phyloP scores from a whole-genome alignment of 1,284 basidiomycete species.

The Moesziomyces sp. region DNA sequence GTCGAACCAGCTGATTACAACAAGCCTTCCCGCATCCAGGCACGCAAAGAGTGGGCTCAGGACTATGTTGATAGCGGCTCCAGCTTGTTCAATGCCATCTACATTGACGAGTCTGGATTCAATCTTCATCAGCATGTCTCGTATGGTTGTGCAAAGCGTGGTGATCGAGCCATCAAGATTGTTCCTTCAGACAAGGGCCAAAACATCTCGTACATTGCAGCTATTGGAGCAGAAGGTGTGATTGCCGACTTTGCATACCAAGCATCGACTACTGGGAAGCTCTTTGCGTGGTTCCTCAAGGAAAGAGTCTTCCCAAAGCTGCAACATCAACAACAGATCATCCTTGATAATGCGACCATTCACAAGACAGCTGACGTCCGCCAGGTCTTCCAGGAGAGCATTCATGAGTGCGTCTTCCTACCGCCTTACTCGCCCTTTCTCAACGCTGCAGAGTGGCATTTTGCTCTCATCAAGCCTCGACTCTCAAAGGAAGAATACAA shows the following conservation, averaged over 20 bases:
- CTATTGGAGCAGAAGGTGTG: constrained; percentile 5
- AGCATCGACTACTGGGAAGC: background rate
- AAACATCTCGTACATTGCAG: constrained; percentile 7
- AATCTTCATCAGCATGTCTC: constrained; percentile 5
- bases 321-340: background rate
- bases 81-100: constrained; percentile 2
- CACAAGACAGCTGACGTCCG: constrained; percentile 2
- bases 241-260: constrained; percentile 8
- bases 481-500: constrained; percentile 10
- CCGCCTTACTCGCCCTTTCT: constrained; percentile 10
- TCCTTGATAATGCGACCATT: constrained; percentile 11
- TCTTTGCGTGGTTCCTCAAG: constrained; percentile 6
- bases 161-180: background rate
- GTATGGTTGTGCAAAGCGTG: background rate
- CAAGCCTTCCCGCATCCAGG: background rate
- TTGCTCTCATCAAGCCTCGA: constrained; percentile 10
- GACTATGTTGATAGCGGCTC: constrained; percentile 1
- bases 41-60: constrained; percentile 1
- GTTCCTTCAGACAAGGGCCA: background rate
- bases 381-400: background rate
- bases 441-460: constrained; percentile 8
- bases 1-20: constrained; percentile 8
- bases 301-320: constrained; percentile 6
- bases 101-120: constrained; percentile 6
- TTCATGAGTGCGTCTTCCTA: background rate